Percentiles rank a stretch among this genome's conserved stretches.
Evolutionary conservation across 2,329 filamentous ascomycete species (phyloP).

Genomic region (Lithohypha guttulata): DNA sequence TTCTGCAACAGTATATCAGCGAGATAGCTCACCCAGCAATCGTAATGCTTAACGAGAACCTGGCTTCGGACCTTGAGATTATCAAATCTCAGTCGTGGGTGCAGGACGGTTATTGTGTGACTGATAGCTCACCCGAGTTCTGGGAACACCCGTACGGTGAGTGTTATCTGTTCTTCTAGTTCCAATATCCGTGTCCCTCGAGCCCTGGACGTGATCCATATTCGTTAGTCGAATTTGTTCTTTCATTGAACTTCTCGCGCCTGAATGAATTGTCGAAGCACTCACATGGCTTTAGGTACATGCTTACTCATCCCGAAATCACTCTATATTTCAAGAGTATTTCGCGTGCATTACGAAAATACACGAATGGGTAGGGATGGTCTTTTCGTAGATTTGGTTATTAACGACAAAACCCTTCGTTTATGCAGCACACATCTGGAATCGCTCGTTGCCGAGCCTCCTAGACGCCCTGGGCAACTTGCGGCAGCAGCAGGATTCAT

Average conservation of each 20-base stretch:
- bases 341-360: conserved; percentile 41
- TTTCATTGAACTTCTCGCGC: neutral
- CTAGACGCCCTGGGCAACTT: conserved; percentile 41
- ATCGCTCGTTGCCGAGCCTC: conserved; percentile 40
- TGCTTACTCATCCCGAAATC: conserved; percentile 41
- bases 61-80: conserved; percentile 33
- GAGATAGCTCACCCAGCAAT: conserved; percentile 26
- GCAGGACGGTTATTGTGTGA: conserved; percentile 37
- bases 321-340: conserved; percentile 35
- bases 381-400: conserved; percentile 42
- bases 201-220: too few relatives aligned
- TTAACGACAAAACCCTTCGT: conserved; percentile 25
- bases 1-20: conserved; percentile 28
- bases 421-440: conserved; percentile 50
- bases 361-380: conserved; percentile 44
- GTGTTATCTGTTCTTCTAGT: neutral
- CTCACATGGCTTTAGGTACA: conserved; percentile 31
- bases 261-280: neutral
- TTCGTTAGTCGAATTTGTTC: conserved; percentile 1
- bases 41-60: conserved; percentile 46
- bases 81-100: conserved; percentile 40
- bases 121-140: conserved; percentile 33
- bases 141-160: conserved; percentile 38
- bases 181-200: too few relatives aligned
- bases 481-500: conserved; percentile 35